A percentile compares a stretch with the other conserved stretches of the same genome.
These are phyloP conservation scores for Yarrowia bubula DNA, from an alignment of 805 yeast genomes.

Conservation along the genomic window DNA sequence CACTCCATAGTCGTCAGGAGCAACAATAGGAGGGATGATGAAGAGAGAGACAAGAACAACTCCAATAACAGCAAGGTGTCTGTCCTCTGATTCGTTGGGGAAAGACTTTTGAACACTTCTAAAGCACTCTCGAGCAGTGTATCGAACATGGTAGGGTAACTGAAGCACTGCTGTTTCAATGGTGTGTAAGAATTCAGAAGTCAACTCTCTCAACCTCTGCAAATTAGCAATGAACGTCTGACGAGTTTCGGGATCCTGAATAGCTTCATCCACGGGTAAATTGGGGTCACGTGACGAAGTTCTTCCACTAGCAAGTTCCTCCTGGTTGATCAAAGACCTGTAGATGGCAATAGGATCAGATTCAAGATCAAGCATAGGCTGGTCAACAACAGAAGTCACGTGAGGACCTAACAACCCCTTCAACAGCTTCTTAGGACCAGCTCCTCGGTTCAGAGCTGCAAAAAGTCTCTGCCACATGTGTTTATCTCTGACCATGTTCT, in stretches of 20 bases:
- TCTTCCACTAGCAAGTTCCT: conserved; percentile 38
- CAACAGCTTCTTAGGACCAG: conserved; percentile 40
- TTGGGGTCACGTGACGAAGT: conserved; percentile 43
- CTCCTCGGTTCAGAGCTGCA: conserved; percentile 42
- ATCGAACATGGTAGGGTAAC: conserved; percentile 58
- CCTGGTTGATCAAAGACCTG: conserved; percentile 37
- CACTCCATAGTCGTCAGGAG: conserved; percentile 52
- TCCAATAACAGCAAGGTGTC: conserved; percentile 65
- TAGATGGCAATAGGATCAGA: conserved; percentile 63
- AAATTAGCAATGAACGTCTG: conserved; percentile 67
- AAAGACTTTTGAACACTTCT: conserved; percentile 28
- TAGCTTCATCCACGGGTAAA: conserved; percentile 63
- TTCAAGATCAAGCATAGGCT: conserved; percentile 57
- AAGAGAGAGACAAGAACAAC: conserved; percentile 44
- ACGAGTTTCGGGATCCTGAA: conserved; percentile 75
- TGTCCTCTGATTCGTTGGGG: conserved; percentile 43
- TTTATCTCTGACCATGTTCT: conserved; percentile 33
- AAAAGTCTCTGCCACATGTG: conserved; percentile 48
- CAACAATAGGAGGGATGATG: conserved; percentile 41
- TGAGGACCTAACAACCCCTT: conserved; percentile 43
- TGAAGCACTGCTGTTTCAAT: conserved; percentile 46
- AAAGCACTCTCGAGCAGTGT: conserved; percentile 49
- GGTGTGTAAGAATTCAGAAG: conserved; percentile 58
- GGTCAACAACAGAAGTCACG: conserved; percentile 35
- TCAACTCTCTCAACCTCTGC: conserved; percentile 67